Percentiles rank a stretch among this genome's conserved stretches.
Conservation (phyloP, 1,284 basidiomycete species). For the Violaceomyces palustris region DNA sequence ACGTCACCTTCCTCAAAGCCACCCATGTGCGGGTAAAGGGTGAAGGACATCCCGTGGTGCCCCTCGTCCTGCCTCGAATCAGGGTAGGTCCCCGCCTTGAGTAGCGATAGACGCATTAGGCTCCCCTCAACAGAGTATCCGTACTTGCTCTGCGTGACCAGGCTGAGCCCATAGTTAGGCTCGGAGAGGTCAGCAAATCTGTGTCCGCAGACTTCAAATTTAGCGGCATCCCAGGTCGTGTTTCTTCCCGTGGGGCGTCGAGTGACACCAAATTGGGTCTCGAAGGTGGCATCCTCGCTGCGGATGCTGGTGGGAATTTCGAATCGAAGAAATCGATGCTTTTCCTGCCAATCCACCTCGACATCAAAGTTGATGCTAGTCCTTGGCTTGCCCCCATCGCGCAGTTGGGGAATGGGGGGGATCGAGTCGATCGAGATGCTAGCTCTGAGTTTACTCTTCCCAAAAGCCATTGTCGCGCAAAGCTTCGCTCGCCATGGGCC, state of each 20-base stretch:
- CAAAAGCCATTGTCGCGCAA: slow-evolving; percentile 66
- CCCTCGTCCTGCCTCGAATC: slow-evolving; percentile 89
- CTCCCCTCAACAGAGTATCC: slow-evolving; percentile 51
- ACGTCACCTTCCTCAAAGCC: slow-evolving; percentile 48
- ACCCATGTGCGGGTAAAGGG: slow-evolving; percentile 37
- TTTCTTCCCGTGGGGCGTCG: slow-evolving; percentile 88
- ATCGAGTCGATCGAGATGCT: slow-evolving; percentile 59
- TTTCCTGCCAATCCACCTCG: slow-evolving; percentile 74
- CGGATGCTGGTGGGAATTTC: slow-evolving; percentile 82
- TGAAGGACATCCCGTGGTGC: slow-evolving; percentile 46
- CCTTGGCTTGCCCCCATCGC: slow-evolving; percentile 1
- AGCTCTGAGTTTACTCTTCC: slow-evolving; percentile 70
- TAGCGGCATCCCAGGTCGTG: slow-evolving; percentile 61
- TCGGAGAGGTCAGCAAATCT: slow-evolving; percentile 77
- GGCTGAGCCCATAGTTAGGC: slow-evolving; percentile 65
- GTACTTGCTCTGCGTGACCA: slow-evolving; percentile 83
- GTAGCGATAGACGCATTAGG: slow-evolving; percentile 75
- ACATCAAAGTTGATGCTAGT: slow-evolving; percentile 68
- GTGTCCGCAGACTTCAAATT: slow-evolving; percentile 72
- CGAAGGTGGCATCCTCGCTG: slow-evolving; percentile 76
- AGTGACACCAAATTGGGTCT: slow-evolving; percentile 88
- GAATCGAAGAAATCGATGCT: slow-evolving; percentile 59
- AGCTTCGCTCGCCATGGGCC: slow-evolving; percentile 78
- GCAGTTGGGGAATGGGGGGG: slow-evolving; percentile 13
- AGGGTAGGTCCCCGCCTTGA: slow-evolving; percentile 83